Conservation (phyloP, 208 protist genomes). For the Naegleria lovaniensis region DNA sequence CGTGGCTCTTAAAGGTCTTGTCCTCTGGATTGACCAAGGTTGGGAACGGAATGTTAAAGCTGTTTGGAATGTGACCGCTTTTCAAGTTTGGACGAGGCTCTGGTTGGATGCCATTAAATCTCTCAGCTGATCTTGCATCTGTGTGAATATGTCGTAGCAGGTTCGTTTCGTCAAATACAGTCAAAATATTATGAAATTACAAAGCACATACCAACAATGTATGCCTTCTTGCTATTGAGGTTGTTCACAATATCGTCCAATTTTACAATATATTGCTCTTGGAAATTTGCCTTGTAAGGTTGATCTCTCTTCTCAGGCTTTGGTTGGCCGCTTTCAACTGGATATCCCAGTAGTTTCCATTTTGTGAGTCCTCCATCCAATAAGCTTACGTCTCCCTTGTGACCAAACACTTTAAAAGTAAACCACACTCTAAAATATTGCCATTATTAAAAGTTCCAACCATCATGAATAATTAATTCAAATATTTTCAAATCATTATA, state of each 20-base stretch:
- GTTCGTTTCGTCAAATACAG: too few species aligned
- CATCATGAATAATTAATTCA: too few species aligned
- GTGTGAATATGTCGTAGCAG: neutral
- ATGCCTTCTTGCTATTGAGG: neutral
- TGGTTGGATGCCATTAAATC: neutral
- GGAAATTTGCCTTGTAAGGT: neutral
- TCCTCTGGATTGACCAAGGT: neutral
- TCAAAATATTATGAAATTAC: neutral
- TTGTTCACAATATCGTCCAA: neutral
- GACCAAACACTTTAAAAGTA: slow-evolving; percentile 17
- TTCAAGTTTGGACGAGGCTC: neutral
- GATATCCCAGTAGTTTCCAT: neutral
- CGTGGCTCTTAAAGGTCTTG: neutral
- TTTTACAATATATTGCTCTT: neutral
- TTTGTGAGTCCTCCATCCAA: neutral
- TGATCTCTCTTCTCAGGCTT: neutral
- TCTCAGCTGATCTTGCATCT: slow-evolving; percentile 7
- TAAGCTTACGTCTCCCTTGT: neutral
- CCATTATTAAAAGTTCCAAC: too few species aligned
- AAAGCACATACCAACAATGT: neutral
- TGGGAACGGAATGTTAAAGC: neutral
- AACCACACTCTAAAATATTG: neutral
- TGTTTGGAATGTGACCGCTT: neutral
- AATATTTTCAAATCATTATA: too few species aligned
- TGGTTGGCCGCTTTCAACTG: neutral